Evolutionary conservation across 768 basidiomycete species (phyloP), one percentile per base, ranked within the genome.

Genomic region (Russula sp.): DNA sequence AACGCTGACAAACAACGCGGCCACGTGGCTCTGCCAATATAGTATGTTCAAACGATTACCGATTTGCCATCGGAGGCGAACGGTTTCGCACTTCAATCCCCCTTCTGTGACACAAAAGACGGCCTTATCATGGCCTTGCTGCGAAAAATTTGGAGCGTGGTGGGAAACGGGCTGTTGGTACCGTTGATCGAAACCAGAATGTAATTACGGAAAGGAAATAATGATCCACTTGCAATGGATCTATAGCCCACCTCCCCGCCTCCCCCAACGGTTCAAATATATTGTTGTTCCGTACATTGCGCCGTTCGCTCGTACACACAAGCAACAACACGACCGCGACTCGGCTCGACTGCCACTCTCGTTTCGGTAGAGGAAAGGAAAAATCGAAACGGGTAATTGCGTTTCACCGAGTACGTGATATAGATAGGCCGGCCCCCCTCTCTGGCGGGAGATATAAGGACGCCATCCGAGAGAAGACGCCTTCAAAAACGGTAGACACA

Each of bases 1-100:
- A 30, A 14, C 18, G 28, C 53, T 55, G 34, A 46, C 53, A 5
- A 46, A 53, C 32, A 44, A 54, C 64, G 55, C 60, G 55, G 54
- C 60, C 64, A 65, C 64, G 64, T 65, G 64, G 59, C 54, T 57
- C 54, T 61, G 64, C 64, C 64, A 55, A 65, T 65, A 57, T 65
- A 61, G 64, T 61, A 65, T 65, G 55, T 61, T 65, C 32, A 38
- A 65, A 61, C 32, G 32, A 30, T 51, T 46, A 36, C 54, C 54
- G 38, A 57, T 51, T 65, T 38, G 59, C 48, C 50, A n/a, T 61
- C 64, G 64, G 64, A 61, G 64, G 51, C 53, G 48, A 64, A 54
- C 64, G 30, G 57, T 57, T 50, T 61, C 38, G 64, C 54, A 46
- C 54, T 61, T 53, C 51, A 34, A n/a, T 34, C 57, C 40, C 59